Conservation (phyloP, 2,329 filamentous ascomycete genomes). For the Talaromyces sp. region DNA sequence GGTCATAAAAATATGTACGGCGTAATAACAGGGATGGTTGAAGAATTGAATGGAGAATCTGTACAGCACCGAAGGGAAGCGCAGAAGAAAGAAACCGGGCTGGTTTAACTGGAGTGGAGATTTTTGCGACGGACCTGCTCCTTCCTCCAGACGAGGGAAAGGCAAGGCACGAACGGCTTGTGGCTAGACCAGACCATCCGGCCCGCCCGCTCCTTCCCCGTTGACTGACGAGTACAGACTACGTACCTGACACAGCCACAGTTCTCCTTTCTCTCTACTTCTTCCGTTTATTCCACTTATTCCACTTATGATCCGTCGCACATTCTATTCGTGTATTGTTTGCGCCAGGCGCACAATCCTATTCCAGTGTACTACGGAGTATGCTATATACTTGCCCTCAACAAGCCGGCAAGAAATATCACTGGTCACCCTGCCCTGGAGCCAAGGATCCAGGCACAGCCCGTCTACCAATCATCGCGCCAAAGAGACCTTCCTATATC, state of each 20-base stretch:
- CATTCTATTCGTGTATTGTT: not conserved
- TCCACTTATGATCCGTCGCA: too few species aligned
- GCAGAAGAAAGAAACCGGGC: not conserved
- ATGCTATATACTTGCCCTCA: too few species aligned
- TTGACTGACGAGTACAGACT: not conserved
- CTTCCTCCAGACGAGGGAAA: not conserved
- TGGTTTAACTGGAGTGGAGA: not conserved
- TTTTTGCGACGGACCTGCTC: constrained; percentile 1
- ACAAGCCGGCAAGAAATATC: not conserved
- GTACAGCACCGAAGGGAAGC: not conserved
- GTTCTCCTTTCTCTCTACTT: not conserved
- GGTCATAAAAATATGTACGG: not conserved
- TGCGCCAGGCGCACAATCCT: not conserved
- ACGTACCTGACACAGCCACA: not conserved
- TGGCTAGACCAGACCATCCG: not conserved
- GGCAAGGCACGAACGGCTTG: constrained; percentile 4
- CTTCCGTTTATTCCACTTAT: not conserved
- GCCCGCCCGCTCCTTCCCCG: not conserved
- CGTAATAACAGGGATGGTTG: not conserved
- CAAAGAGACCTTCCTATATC: not conserved
- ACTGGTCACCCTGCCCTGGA: not conserved
- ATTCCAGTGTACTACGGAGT: too few species aligned
- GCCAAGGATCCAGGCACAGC: constrained; percentile 1
- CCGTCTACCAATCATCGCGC: not conserved
- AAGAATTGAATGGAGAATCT: not conserved